Conservation (phyloP, 2,329 filamentous ascomycete genomes). For the Colletotrichum sp. region DNA sequence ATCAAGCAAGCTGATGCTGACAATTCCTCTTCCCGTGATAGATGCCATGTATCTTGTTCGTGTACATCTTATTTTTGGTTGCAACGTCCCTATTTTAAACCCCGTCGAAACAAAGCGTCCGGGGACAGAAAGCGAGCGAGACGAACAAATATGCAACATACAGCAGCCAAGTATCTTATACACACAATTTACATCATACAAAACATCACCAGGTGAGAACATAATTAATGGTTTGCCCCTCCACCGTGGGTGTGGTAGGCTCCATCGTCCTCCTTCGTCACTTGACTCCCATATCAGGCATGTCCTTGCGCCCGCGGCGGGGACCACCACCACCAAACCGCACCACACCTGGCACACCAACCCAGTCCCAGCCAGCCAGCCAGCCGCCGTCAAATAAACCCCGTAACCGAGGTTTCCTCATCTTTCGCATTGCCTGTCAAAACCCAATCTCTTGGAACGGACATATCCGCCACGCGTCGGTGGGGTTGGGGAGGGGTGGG, state of each 20-base stretch:
- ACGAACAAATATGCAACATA: not conserved
- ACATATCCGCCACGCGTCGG: not conserved
- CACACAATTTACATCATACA: not conserved
- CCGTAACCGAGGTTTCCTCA: not conserved
- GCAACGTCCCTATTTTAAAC: not conserved
- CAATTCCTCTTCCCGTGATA: not conserved
- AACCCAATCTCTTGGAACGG: not conserved
- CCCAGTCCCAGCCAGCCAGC: too few species aligned
- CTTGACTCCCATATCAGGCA: not conserved
- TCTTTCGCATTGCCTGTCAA: not conserved
- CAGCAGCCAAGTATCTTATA: not conserved
- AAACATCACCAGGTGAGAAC: not conserved
- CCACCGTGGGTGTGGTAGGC: not conserved
- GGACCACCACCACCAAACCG: not conserved
- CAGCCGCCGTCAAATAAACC: not conserved
- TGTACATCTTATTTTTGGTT: not conserved
- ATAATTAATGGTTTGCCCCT: not conserved
- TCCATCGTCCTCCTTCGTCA: not conserved
- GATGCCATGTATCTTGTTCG: not conserved
- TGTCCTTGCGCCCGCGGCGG: not conserved
- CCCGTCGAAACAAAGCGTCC: not conserved
- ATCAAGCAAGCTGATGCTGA: not conserved
- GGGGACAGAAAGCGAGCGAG: not conserved
- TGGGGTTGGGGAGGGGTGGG: not conserved
- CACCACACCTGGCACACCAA: not conserved